Percentiles rank a stretch among this genome's conserved stretches.
These are phyloP conservation scores for Colletotrichum siamense DNA, from an alignment of 2,329 filamentous ascomycete genomes.

Conservation along the genomic window DNA sequence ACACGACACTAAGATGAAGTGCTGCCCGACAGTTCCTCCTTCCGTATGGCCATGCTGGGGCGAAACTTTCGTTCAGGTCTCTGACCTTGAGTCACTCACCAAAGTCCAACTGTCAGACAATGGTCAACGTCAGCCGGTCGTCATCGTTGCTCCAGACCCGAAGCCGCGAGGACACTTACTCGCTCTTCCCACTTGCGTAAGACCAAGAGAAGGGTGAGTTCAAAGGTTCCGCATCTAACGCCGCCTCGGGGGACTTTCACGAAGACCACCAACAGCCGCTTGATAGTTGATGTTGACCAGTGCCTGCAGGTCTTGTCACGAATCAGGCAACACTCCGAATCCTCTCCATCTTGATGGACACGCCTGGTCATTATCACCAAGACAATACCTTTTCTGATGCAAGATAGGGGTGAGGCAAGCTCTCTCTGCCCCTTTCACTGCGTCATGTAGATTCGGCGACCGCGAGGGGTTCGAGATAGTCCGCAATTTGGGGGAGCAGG, in stretches of 20 bases:
- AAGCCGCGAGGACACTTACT: not conserved
- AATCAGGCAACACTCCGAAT: not conserved
- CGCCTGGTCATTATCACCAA: not conserved
- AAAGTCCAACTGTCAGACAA: not conserved
- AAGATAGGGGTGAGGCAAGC: not conserved
- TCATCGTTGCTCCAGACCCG: not conserved
- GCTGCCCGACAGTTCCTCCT: not conserved
- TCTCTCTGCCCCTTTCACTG: not conserved
- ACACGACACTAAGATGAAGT: not conserved
- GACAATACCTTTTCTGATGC: not conserved
- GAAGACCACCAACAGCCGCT: not conserved
- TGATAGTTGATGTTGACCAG: not conserved
- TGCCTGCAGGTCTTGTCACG: not conserved
- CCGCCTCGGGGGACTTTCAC: not conserved
- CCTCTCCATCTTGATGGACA: not conserved
- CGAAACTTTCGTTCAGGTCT: not conserved
- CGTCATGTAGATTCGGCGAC: not conserved
- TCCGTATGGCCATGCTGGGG: not conserved
- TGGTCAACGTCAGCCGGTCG: not conserved
- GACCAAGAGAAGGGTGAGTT: not conserved
- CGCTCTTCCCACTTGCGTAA: not conserved
- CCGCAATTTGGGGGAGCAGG: not conserved
- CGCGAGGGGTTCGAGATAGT: not conserved
- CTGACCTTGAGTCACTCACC: not conserved
- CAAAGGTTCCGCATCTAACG: not conserved